phyloP scores from a whole-genome alignment of 169 alveolate genomes.

The Plasmodium sp. region DNA sequence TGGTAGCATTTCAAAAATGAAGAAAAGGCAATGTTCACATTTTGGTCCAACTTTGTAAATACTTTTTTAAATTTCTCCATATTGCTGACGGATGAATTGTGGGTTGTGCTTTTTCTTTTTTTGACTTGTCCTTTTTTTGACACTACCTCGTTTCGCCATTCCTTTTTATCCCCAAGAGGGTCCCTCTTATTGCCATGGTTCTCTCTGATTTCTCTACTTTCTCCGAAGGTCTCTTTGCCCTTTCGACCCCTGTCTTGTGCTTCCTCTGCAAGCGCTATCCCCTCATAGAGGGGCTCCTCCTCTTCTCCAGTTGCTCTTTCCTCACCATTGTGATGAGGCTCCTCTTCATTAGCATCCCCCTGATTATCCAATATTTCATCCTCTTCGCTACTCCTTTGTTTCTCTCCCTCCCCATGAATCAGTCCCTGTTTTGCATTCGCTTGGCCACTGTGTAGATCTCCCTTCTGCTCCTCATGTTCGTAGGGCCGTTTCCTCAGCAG shows the following conservation, averaged over 20 bases:
- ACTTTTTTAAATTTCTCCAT: slow-evolving; percentile 10
- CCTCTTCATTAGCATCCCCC: neutral
- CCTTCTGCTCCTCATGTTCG: neutral
- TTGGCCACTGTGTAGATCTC: neutral
- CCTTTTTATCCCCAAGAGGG: neutral
- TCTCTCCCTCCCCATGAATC: neutral
- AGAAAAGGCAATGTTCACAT: slow-evolving; percentile 29
- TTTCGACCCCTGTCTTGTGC: neutral
- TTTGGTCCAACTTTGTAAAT: slow-evolving; percentile 16
- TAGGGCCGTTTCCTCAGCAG: neutral
- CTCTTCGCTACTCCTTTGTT: neutral
- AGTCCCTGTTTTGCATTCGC: neutral
- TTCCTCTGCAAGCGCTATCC: neutral
- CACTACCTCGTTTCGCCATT: neutral
- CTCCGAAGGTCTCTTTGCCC: neutral
- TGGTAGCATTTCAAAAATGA: slow-evolving; percentile 64
- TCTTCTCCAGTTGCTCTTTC: neutral
- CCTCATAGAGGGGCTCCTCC: neutral
- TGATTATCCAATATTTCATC: neutral
- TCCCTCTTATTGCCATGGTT: neutral
- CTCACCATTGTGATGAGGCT: neutral
- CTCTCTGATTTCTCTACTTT: neutral
- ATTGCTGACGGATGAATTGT: neutral
- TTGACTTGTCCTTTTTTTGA: neutral
- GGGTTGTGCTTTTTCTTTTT: neutral